Evolutionary conservation across 2,329 filamentous ascomycete species (phyloP).

Genomic region (Ophiosphaerella korrae): DNA sequence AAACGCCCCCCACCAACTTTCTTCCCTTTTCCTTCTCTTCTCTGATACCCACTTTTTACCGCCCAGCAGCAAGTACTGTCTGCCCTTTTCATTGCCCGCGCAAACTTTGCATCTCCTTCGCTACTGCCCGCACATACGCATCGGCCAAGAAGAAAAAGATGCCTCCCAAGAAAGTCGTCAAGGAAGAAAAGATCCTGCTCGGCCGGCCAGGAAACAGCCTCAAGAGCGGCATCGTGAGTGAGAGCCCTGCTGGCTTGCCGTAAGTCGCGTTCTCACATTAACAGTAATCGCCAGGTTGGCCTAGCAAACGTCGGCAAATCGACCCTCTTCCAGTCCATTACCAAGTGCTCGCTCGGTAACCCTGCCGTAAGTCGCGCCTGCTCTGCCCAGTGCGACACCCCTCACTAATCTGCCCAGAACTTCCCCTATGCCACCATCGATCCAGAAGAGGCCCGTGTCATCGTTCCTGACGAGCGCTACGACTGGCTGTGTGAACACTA

Average conservation of each 20-base stretch:
- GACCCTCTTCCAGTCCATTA: constrained; percentile 99
- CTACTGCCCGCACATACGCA: constrained; percentile 61
- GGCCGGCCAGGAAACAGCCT: constrained; percentile 96
- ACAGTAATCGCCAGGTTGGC: constrained; percentile 73
- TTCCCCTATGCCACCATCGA: constrained; percentile 99
- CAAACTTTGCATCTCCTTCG: constrained; percentile 43
- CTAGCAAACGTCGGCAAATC: constrained; percentile 99
- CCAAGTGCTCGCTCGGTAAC: constrained; percentile 95
- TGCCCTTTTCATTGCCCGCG: constrained; percentile 41
- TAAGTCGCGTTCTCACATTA: constrained; percentile 48
- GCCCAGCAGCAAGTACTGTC: constrained; percentile 57
- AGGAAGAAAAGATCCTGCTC: constrained; percentile 95
- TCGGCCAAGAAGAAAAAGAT: constrained; percentile 73
- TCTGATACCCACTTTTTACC: constrained; percentile 58
- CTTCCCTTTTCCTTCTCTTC: constrained; percentile 55
- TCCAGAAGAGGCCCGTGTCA: constrained; percentile 94
- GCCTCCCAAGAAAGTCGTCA: constrained; percentile 90
- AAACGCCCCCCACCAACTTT: constrained; percentile 45
- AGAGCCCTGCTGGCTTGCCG: constrained; percentile 49
- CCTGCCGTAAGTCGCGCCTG: constrained; percentile 72
- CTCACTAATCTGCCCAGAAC: constrained; percentile 64
- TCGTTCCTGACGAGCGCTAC: constrained; percentile 94
- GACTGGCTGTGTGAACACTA: constrained; percentile 97
- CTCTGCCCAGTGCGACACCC: neutral
- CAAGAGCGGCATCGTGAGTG: constrained; percentile 97